Evolutionary conservation across 2,329 filamentous ascomycete species (phyloP).

Genomic region (Pleoardoris graminearum): DNA sequence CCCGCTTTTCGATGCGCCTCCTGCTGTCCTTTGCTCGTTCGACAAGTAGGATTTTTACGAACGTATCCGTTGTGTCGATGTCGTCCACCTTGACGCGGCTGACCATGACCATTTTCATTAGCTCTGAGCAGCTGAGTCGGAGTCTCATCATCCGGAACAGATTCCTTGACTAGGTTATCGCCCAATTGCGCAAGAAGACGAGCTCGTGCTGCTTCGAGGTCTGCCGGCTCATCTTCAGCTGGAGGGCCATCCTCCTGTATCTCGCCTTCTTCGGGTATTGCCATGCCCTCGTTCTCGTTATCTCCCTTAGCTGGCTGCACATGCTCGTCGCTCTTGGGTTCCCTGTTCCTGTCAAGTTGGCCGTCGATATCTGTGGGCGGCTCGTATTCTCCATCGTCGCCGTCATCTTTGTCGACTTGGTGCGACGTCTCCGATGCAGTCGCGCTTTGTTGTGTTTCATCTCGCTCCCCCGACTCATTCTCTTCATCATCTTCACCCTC

Average conservation of each 20-base stretch:
- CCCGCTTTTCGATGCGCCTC: conserved; percentile 3
- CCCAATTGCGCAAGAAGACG: conserved; percentile 50
- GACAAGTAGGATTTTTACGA: conserved; percentile 6
- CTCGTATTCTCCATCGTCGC: background rate
- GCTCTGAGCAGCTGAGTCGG: background rate
- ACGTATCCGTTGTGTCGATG: conserved; percentile 13
- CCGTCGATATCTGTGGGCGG: background rate
- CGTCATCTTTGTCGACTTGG: background rate
- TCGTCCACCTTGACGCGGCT: background rate
- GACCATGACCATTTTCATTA: background rate
- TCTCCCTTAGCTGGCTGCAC: conserved; percentile 8
- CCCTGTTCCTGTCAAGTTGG: background rate
- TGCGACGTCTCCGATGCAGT: background rate
- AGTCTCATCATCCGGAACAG: conserved; percentile 8
- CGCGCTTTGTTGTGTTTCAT: background rate
- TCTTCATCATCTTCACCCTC: conserved; percentile 5
- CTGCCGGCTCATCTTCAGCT: conserved; percentile 26
- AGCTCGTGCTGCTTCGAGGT: conserved; percentile 56
- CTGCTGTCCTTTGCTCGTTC: background rate
- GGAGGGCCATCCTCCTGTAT: conserved; percentile 8
- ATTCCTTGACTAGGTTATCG: conserved; percentile 33
- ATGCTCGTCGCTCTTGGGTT: background rate
- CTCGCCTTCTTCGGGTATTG: conserved; percentile 24
- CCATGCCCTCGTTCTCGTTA: conserved; percentile 20
- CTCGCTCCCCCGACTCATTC: background rate